Base-by-base conservation (phyloP, 257 asterid species). In the Haberlea rhodopensis region DNA sequence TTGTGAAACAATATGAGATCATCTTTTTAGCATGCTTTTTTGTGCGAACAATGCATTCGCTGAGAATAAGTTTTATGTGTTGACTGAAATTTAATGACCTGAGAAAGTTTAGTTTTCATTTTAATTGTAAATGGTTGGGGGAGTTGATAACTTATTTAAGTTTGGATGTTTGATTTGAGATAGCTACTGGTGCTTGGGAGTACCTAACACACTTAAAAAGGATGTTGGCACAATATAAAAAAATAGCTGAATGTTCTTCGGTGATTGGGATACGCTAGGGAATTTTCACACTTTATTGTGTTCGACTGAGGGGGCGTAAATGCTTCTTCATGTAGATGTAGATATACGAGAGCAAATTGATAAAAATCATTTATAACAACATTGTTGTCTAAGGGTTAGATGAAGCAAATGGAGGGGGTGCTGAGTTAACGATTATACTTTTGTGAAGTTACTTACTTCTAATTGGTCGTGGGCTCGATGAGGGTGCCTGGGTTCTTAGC, bases 121-220 rank as follows among this genome's bases (percentile, higher is more conserved):
- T 56, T 7, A 20, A 26, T 20, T 15, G 18, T 54, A 45, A 31
- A n/a, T 52, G 56, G 26, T 26, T 18, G 1, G 22, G 67, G 34
- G 18, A 57, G 31, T 71, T 58, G 71, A 63, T 52, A 40, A 27
- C 49, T 51, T 43, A 25, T 45, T 27, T 19, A 34, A 31, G 25
- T 37, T 65, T 45, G 20, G 43, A 28, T 51, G 8, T 26, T 45
- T 45, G 22, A 27, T 32, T 1, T 46, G 53, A 55, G 46, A 11
- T 55, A 37, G 48, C 27, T 43, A 10, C 24, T 49, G 53, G 37
- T 21, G 46, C 25, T 53, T 66, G 60, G 54, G 70, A 65, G n/a
- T 8, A 32, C 21, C 32, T 5, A 26, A 28, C 21, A 22, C 18
- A 28, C 53, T 2, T 28, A 45, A 25, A 11, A 10, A 24, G 0